Percentiles rank a stretch among this genome's conserved stretches.
Evolutionary conservation across 2,329 filamentous ascomycete species (phyloP).

Genomic region (Zymoseptoria passerinii): DNA sequence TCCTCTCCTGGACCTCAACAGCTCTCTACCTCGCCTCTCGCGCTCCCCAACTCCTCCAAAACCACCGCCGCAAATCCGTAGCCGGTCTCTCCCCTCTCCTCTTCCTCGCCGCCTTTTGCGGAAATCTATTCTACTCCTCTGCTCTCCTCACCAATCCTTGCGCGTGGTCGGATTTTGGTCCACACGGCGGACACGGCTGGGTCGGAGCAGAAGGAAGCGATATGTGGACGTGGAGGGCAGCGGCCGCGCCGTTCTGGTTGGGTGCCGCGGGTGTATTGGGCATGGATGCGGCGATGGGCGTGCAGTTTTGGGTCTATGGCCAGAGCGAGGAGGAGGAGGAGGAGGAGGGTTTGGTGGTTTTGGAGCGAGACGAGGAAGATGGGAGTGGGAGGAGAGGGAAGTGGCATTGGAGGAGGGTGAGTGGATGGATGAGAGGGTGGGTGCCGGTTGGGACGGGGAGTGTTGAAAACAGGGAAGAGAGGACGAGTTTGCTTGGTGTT

Average conservation of each 20-base stretch:
- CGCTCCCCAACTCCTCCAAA: constrained; percentile 58
- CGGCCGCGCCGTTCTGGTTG: constrained; percentile 56
- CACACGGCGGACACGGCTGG: constrained; percentile 51
- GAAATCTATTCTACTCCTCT: constrained; percentile 58
- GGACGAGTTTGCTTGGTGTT: neutral
- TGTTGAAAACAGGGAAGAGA: constrained; percentile 1
- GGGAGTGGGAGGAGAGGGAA: constrained; percentile 29
- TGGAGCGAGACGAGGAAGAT: constrained; percentile 28
- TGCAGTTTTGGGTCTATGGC: constrained; percentile 56
- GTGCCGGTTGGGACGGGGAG: constrained; percentile 39
- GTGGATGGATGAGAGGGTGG: constrained; percentile 60
- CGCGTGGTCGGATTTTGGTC: constrained; percentile 50
- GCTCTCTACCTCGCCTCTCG: constrained; percentile 51
- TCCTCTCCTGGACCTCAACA: constrained; percentile 51
- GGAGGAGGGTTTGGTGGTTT: constrained; percentile 28
- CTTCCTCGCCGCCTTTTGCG: constrained; percentile 59
- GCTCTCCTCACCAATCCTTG: constrained; percentile 56
- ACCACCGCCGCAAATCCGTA: constrained; percentile 54
- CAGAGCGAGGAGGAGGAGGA: constrained; percentile 37
- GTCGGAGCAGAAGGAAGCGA: constrained; percentile 48
- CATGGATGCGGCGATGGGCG: constrained; percentile 53
- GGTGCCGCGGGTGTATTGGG: constrained; percentile 57
- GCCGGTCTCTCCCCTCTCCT: constrained; percentile 55
- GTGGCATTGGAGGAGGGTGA: constrained; percentile 48
- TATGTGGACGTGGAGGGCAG: constrained; percentile 48